These are phyloP conservation scores for Carex kokanica DNA, from an alignment of 176 grass and related monocot genomes.

Conservation along the genomic window DNA sequence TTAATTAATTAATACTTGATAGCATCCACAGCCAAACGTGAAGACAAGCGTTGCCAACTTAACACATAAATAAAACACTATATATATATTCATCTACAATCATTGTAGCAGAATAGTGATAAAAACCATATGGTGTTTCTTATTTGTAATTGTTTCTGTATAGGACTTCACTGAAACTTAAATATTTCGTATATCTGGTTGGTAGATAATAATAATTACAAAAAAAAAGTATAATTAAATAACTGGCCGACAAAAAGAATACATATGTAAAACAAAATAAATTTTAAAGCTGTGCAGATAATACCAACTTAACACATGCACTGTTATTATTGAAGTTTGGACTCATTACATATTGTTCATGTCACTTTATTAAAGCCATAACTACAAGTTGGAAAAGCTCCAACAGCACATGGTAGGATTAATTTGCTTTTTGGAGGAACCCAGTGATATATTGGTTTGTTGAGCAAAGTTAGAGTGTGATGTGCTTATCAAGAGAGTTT, in stretches of 20 bases:
- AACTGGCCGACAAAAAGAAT: neutral
- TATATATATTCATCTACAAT: neutral
- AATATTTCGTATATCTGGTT: neutral
- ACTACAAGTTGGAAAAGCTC: slow-evolving; percentile 17
- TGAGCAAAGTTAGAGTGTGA: too few relatives aligned
- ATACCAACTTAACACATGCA: neutral
- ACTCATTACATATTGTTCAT: neutral
- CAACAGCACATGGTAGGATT: neutral
- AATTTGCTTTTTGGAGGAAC: neutral
- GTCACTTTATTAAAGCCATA: neutral
- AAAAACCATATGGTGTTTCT: neutral
- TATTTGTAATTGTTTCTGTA: neutral
- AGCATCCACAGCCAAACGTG: neutral
- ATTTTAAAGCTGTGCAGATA: neutral
- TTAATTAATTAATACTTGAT: neutral
- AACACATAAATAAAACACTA: neutral
- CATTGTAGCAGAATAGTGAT: neutral
- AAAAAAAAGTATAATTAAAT: neutral
- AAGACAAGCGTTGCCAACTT: neutral
- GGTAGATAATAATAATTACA: neutral
- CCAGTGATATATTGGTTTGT: neutral
- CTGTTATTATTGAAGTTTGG: slow-evolving; percentile 15
- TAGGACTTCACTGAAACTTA: neutral
- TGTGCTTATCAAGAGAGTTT: too few relatives aligned
- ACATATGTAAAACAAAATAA: neutral